Conservation (phyloP, 139 green algal genomes). For the Chlorella sorokiniana region DNA sequence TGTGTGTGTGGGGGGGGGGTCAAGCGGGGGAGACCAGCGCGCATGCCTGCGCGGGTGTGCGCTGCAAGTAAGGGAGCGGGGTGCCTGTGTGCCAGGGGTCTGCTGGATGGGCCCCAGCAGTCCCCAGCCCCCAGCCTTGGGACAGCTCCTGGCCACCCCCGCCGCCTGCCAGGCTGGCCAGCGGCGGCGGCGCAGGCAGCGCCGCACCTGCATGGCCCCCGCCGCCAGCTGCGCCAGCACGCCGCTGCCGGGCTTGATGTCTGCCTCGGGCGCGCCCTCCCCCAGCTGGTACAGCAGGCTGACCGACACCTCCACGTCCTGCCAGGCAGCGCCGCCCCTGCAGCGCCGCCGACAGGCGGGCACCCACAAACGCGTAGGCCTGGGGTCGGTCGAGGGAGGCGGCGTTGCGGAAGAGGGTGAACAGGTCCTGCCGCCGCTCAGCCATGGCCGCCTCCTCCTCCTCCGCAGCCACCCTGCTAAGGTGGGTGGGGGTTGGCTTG, state of each 20-base stretch:
- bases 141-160: too few relatives aligned
- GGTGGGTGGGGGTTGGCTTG: neutral
- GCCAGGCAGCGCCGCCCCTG: conserved; percentile 29
- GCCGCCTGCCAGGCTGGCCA: too few relatives aligned
- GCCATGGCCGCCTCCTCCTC: conserved; percentile 70
- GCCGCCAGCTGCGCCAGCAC: conserved; percentile 57
- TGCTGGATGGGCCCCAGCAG: too few relatives aligned
- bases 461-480: conserved; percentile 49
- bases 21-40: too few relatives aligned
- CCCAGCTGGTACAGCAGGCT: conserved; percentile 85
- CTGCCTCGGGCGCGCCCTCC: conserved; percentile 76
- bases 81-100: too few relatives aligned
- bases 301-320: conserved; percentile 80
- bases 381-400: conserved; percentile 63
- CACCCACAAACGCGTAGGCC: conserved; percentile 60
- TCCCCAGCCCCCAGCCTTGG: too few relatives aligned
- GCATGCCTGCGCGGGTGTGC: too few relatives aligned
- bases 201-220: conserved; percentile 54
- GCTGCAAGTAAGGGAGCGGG: too few relatives aligned
- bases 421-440: conserved; percentile 79
- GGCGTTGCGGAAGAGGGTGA: conserved; percentile 81
- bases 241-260: conserved; percentile 61
- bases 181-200: too few relatives aligned
- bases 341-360: conserved; percentile 48
- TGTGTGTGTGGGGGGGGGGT: neutral